A percentile compares a stretch with the other conserved stretches of the same genome.
Conservation (phyloP, 495 filamentous ascomycete species). For the Trichocladium antarcticum region DNA sequence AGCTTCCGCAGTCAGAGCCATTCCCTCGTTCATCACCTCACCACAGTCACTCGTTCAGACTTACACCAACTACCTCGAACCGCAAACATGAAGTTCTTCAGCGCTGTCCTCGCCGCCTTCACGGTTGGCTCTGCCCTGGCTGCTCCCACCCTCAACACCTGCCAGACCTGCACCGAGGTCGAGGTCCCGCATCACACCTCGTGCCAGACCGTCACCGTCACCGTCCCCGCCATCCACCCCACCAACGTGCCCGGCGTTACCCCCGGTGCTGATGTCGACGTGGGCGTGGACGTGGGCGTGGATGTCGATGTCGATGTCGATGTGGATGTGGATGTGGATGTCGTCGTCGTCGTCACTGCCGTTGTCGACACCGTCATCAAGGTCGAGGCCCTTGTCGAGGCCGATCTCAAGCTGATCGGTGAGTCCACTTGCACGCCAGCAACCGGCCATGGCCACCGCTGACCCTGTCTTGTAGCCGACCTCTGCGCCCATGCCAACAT, state of each 20-base stretch:
- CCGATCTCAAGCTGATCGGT: constrained; percentile 7
- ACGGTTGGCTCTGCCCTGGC: constrained; percentile 8
- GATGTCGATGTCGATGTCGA: neutral
- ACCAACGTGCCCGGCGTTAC: neutral
- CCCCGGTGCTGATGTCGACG: neutral
- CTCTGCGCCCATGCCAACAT: constrained; percentile 4
- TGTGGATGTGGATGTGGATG: neutral
- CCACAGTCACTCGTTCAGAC: constrained; percentile 10
- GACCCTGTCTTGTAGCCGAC: neutral
- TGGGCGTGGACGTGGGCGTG: neutral
- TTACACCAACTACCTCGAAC: neutral
- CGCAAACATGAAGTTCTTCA: constrained; percentile 14
- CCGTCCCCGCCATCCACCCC: neutral
- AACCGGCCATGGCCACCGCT: neutral
- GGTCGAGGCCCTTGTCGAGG: constrained; percentile 5
- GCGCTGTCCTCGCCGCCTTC: constrained; percentile 10
- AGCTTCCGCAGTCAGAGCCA: neutral
- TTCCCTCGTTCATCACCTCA: neutral
- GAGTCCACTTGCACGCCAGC: neutral
- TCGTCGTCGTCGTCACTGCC: neutral
- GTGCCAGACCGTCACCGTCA: neutral
- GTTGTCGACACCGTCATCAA: neutral
- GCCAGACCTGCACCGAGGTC: neutral
- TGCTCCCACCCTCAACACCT: constrained; percentile 1
- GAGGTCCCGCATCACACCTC: neutral